A percentile compares a stretch with the other conserved stretches of the same genome.
Evolutionary conservation across 352 stramenopile genomes (phyloP).

Genomic region (Phytophthora multivora): DNA sequence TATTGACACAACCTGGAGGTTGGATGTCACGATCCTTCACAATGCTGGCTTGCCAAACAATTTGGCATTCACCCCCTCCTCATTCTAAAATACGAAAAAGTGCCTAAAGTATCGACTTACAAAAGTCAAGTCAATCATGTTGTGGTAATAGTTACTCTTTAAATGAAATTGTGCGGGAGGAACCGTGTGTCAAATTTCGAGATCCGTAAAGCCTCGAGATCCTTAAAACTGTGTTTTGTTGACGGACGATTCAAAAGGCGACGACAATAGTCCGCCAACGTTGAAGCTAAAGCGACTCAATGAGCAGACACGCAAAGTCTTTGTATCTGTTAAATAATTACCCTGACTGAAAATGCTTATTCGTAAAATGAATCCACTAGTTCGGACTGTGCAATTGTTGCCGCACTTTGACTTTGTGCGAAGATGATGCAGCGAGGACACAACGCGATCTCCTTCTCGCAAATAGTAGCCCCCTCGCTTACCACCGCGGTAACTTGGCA

Average conservation of each 20-base stretch:
- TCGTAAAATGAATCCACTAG: not conserved
- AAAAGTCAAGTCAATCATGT: no score
- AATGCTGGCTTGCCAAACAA: no score
- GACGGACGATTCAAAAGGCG: not conserved
- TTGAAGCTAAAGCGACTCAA: conserved; percentile 6
- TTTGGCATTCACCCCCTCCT: no score
- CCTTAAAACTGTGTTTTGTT: conserved; percentile 2
- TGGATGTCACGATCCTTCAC: no score
- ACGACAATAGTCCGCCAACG: conserved; percentile 1
- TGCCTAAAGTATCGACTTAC: no score
- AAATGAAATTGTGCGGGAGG: no score
- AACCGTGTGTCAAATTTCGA: not conserved
- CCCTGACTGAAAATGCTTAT: no score
- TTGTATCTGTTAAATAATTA: conserved; percentile 8
- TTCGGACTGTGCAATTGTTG: conserved; percentile 19
- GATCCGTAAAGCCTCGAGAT: no score
- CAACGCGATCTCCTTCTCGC: conserved; percentile 14
- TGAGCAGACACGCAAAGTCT: not conserved
- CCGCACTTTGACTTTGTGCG: conserved; percentile 10
- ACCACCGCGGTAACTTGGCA: conserved; percentile 24
- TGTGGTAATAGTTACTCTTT: no score
- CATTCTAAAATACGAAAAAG: no score
- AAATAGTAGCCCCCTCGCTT: conserved; percentile 10
- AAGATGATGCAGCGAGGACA: conserved; percentile 25
- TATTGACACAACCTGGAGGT: no score